phyloP scores from a whole-genome alignment of 2,329 filamentous ascomycete genomes.

The Rugonectria rugulosa region DNA sequence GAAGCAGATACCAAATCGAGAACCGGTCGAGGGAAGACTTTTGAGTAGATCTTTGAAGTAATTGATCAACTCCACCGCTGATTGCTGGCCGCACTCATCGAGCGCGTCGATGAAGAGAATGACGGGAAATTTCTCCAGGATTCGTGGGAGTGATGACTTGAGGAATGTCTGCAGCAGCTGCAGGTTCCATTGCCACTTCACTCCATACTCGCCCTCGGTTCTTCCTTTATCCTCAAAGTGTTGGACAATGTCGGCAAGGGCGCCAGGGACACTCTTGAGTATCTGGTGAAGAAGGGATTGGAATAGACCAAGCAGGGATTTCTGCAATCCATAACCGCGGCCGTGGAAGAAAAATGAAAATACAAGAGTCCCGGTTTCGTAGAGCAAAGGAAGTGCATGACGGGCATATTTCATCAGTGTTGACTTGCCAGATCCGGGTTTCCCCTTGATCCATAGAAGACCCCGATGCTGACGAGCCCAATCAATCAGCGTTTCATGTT shows the following conservation, averaged over 20 bases:
- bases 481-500: constrained; percentile 30
- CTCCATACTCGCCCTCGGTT: constrained; percentile 15
- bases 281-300: constrained; percentile 42
- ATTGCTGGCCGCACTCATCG: constrained; percentile 43
- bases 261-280: constrained; percentile 35
- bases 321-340: constrained; percentile 8
- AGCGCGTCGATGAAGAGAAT: constrained; percentile 46
- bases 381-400: too few relatives aligned
- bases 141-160: constrained; percentile 24
- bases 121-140: constrained; percentile 30
- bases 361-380: constrained; percentile 26
- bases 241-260: constrained; percentile 28
- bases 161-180: constrained; percentile 33
- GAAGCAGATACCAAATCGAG: constrained; percentile 40
- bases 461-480: constrained; percentile 33
- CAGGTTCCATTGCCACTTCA: constrained; percentile 40
- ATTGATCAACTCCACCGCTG: constrained; percentile 28
- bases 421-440: constrained; percentile 51
- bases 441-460: constrained; percentile 50
- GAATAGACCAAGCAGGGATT: constrained; percentile 1
- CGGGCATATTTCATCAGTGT: constrained; percentile 46
- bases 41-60: constrained; percentile 32
- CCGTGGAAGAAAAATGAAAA: constrained; percentile 47
- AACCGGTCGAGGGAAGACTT: constrained; percentile 16
- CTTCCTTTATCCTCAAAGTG: constrained; percentile 20